These are phyloP conservation scores for Rhizopus microsporus DNA, from an alignment of 371 early-diverging fungal genomes.

Conservation along the genomic window DNA sequence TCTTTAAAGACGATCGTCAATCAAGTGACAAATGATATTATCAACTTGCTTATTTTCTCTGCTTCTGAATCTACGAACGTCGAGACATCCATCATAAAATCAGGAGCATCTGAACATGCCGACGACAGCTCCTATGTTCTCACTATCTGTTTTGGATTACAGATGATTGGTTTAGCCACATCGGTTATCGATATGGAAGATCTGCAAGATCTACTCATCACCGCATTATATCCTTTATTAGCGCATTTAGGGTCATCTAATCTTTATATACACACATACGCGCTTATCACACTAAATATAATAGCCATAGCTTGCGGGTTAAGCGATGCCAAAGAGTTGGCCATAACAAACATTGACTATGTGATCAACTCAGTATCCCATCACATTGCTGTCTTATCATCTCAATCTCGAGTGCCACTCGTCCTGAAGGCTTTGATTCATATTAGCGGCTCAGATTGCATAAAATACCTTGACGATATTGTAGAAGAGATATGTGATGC, in stretches of 20 bases:
- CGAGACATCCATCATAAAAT: conserved; percentile 10
- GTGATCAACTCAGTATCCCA: conserved; percentile 59
- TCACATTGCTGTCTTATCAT: conserved; percentile 42
- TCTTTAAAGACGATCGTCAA: conserved; percentile 13
- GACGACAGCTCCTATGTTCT: conserved; percentile 28
- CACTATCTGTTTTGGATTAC: conserved; percentile 34
- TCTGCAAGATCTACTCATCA: conserved; percentile 50
- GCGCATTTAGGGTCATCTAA: conserved; percentile 53
- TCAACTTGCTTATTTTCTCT: conserved; percentile 19
- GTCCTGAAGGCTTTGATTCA: conserved; percentile 60
- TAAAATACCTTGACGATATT: conserved; percentile 59
- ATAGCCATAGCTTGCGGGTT: conserved; percentile 39
- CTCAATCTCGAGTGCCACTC: conserved; percentile 51
- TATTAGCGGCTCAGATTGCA: conserved; percentile 44
- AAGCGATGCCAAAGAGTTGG: conserved; percentile 32
- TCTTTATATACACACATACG: conserved; percentile 39
- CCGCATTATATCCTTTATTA: conserved; percentile 58
- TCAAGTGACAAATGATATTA: conserved; percentile 24
- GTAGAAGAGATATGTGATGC: conserved; percentile 64
- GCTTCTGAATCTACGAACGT: conserved; percentile 6
- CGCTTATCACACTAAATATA: conserved; percentile 39
- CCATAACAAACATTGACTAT: conserved; percentile 65
- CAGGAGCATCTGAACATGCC: conserved; percentile 10
- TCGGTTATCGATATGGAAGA: conserved; percentile 19
- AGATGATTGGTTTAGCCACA: conserved; percentile 30